Conservation (phyloP, 306 rosid genomes). For the Vigna hirtella region DNA sequence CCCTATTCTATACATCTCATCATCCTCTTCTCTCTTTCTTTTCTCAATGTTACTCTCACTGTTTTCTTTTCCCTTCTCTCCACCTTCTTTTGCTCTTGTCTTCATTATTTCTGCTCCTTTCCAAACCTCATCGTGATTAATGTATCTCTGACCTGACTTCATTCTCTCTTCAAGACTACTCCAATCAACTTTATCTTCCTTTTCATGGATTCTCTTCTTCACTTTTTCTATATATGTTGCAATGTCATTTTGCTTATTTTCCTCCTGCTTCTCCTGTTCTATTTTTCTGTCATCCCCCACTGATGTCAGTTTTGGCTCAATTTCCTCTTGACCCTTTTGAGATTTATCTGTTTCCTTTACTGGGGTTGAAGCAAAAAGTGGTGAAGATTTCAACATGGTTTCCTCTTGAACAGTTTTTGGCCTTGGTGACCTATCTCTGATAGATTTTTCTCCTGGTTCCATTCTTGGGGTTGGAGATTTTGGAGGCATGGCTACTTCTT, state of each 20-base stretch:
- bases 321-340: constrained; percentile 42
- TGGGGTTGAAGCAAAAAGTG: background rate
- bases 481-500: constrained; percentile 35
- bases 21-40: constrained; percentile 36
- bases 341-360: constrained; percentile 6
- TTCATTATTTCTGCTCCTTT: constrained; percentile 44
- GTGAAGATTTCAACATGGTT: constrained; percentile 12
- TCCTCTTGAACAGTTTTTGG: constrained; percentile 35
- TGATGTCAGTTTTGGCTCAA: constrained; percentile 33
- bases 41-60: background rate
- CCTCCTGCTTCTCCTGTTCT: constrained; percentile 35
- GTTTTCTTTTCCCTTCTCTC: constrained; percentile 17
- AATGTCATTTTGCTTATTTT: constrained; percentile 12
- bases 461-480: constrained; percentile 28
- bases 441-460: constrained; percentile 4
- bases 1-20: constrained; percentile 23
- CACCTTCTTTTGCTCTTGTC: constrained; percentile 28
- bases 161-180: background rate
- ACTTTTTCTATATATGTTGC: constrained; percentile 6
- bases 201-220: constrained; percentile 17
- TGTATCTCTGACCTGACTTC: constrained; percentile 31
- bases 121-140: background rate
- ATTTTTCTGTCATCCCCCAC: background rate
- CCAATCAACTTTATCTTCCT: background rate
- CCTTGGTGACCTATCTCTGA: constrained; percentile 15